Evolutionary conservation across 202 grass and related monocot genomes (phyloP).

Genomic region (Musa balbisiana): DNA sequence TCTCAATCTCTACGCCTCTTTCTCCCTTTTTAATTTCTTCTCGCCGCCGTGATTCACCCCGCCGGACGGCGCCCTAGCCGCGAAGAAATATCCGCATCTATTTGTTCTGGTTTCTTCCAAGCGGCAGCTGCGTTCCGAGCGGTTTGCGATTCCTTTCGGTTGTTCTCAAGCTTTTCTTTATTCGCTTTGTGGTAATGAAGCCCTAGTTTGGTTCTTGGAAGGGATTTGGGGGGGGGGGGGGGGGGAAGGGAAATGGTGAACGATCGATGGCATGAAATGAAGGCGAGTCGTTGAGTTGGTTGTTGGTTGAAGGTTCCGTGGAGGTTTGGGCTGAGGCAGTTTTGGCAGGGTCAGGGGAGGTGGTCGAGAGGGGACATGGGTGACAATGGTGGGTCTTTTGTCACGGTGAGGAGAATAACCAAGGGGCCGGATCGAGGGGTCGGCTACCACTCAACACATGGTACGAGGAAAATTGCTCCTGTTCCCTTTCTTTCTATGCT

Average conservation of each 20-base stretch:
- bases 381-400: constrained; percentile 58
- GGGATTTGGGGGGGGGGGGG: not conserved
- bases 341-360: not conserved
- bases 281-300: not conserved
- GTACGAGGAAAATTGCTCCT: constrained; percentile 25
- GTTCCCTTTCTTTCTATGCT: not conserved
- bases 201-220: not conserved
- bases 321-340: not conserved
- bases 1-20: too few species aligned
- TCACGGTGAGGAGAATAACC: constrained; percentile 62
- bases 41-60: too few species aligned
- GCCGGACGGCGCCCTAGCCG: too few species aligned
- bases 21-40: too few species aligned
- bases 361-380: constrained; percentile 38
- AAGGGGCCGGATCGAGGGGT: constrained; percentile 55
- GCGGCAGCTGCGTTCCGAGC: not conserved
- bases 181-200: not conserved
- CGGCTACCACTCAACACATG: constrained; percentile 50
- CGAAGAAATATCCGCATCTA: too few species aligned
- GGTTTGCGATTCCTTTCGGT: not conserved
- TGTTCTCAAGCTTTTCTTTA: too few species aligned
- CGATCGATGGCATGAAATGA: not conserved
- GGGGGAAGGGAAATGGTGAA: not conserved
- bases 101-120: too few species aligned
- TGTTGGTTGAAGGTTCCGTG: not conserved